Evolutionary conservation across 2,329 filamentous ascomycete genomes (phyloP).

Genomic region (Zasmidium citrigriseum): DNA sequence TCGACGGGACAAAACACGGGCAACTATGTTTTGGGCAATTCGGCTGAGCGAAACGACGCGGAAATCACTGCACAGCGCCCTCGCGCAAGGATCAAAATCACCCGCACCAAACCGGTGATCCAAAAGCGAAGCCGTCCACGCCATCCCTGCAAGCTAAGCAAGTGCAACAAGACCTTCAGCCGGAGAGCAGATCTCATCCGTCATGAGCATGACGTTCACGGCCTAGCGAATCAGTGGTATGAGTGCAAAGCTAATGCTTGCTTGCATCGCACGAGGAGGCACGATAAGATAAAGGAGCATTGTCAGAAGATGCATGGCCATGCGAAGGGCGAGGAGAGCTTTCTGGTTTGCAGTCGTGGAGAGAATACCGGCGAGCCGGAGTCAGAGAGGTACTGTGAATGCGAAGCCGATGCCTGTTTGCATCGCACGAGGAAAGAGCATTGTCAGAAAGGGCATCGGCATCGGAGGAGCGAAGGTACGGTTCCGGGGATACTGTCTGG

Average conservation of each 20-base stretch:
- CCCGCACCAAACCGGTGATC: not conserved
- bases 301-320: slow-evolving; percentile 11
- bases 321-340: not conserved
- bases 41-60: not conserved
- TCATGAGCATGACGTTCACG: slow-evolving; percentile 6
- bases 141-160: not conserved
- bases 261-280: slow-evolving; percentile 5
- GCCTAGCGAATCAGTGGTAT: not conserved
- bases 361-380: too few species aligned
- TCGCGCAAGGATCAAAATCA: not conserved
- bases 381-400: too few species aligned
- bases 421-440: too few species aligned
- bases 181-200: slow-evolving; percentile 4
- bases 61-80: too few species aligned
- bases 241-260: slow-evolving; percentile 4
- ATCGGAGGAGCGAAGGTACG: too few species aligned
- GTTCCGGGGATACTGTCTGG: too few species aligned
- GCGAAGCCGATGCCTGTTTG: too few species aligned
- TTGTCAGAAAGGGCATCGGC: too few species aligned
- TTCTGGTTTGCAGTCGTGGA: too few species aligned
- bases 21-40: too few species aligned
- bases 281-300: slow-evolving; percentile 14
- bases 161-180: slow-evolving; percentile 6
- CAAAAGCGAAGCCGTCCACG: not conserved
- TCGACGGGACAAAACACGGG: too few species aligned